Conservation (phyloP, 805 yeast genomes). For the Spathaspora arborariae region DNA sequence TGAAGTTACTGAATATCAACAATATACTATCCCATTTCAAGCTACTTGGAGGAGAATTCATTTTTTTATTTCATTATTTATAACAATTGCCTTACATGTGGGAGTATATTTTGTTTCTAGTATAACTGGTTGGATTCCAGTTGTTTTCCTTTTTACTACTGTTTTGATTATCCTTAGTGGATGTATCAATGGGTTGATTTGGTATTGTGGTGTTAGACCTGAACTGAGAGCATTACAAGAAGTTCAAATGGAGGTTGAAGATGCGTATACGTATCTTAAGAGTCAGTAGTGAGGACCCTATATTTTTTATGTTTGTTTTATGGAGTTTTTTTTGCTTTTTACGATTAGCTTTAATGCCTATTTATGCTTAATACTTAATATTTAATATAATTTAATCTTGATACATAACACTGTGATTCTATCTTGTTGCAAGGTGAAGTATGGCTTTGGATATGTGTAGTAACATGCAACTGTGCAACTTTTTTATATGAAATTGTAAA, state of each 20-base stretch:
- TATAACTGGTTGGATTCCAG: constrained; percentile 57
- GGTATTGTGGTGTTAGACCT: constrained; percentile 72
- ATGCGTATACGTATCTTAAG: constrained; percentile 10
- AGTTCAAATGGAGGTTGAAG: constrained; percentile 63
- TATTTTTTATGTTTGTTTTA: not conserved
- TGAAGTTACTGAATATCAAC: constrained; percentile 34
- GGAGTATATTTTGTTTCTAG: constrained; percentile 57
- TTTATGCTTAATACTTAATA: constrained; percentile 4
- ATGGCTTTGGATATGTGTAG: too few species aligned
- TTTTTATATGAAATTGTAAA: too few species aligned
- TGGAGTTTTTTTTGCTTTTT: not conserved
- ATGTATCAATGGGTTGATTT: constrained; percentile 69
- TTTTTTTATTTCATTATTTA: constrained; percentile 46
- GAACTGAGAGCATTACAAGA: constrained; percentile 77
- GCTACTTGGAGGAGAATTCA: constrained; percentile 62
- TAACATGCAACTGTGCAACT: not conserved
- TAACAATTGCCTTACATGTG: constrained; percentile 46
- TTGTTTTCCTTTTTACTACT: constrained; percentile 59
- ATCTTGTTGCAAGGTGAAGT: not conserved
- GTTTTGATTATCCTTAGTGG: constrained; percentile 63
- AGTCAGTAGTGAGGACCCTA: not conserved
- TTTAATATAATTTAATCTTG: constrained; percentile 1
- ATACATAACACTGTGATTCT: not conserved
- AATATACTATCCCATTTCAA: constrained; percentile 53
- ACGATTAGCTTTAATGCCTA: not conserved